phyloP scores from a whole-genome alignment of 345 rosid genomes.

The Eucalyptus leucophloia region DNA sequence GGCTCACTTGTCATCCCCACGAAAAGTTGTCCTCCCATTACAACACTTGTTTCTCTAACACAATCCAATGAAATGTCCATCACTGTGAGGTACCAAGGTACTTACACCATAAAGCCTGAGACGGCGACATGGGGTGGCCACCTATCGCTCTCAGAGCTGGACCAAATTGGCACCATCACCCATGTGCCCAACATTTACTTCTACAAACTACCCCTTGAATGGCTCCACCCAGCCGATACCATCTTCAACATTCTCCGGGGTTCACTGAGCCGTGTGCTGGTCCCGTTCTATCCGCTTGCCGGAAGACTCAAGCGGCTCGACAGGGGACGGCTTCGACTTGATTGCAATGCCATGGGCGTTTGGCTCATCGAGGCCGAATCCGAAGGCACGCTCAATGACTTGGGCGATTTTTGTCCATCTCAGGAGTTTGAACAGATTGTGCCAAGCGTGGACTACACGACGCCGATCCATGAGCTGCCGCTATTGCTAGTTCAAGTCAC shows the following conservation, averaged over 20 bases:
- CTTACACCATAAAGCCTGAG: slow-evolving; percentile 20
- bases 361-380: slow-evolving; percentile 30
- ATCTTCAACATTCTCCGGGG: slow-evolving; percentile 11
- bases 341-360: slow-evolving; percentile 30
- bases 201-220: slow-evolving; percentile 15
- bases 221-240: not conserved
- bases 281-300: slow-evolving; percentile 45
- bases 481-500: slow-evolving; percentile 37
- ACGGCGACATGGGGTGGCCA: slow-evolving; percentile 15
- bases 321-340: slow-evolving; percentile 26
- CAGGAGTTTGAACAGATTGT: slow-evolving; percentile 13
- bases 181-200: slow-evolving; percentile 55
- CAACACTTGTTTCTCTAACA: not conserved
- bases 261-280: slow-evolving; percentile 23
- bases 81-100: not conserved
- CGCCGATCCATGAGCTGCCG: slow-evolving; percentile 30
- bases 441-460: slow-evolving; percentile 25
- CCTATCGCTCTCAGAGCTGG: slow-evolving; percentile 32
- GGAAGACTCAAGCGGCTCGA: slow-evolving; percentile 39
- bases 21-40: not conserved
- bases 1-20: not conserved
- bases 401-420: slow-evolving; percentile 19
- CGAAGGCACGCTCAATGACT: slow-evolving; percentile 8
- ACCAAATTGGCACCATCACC: slow-evolving; percentile 39
- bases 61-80: not conserved